Conservation (phyloP, 139 green algal species). For the Chlorella sorokiniana region DNA sequence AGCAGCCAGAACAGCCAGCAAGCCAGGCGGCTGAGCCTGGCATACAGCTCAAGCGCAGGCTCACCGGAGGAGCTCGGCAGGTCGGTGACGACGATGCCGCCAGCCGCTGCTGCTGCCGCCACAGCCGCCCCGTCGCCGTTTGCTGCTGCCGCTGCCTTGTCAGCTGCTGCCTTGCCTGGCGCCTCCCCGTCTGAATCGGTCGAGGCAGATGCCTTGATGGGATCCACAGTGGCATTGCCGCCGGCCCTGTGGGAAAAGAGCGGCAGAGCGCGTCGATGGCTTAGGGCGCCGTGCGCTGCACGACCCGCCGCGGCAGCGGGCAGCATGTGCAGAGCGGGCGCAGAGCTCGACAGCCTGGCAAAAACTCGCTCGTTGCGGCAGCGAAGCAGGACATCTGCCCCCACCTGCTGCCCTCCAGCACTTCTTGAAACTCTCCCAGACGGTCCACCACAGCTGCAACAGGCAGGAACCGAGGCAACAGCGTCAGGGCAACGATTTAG, state of each 20-base stretch:
- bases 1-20: neutral
- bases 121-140: neutral
- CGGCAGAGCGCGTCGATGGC: too few relatives aligned
- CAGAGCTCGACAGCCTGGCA: neutral
- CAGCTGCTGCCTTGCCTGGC: too few relatives aligned
- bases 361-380: neutral
- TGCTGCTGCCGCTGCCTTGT: neutral
- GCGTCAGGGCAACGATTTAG: neutral
- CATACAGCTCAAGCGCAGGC: neutral
- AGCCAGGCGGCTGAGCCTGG: neutral
- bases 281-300: too few relatives aligned
- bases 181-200: neutral
- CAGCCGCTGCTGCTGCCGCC: neutral
- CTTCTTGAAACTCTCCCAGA: constrained; percentile 84
- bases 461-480: neutral
- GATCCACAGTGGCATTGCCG: constrained; percentile 10
- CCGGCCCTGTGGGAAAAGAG: neutral
- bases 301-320: too few relatives aligned
- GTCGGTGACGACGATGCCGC: constrained; percentile 8
- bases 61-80: constrained; percentile 7
- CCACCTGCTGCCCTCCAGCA: constrained; percentile 51
- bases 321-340: neutral
- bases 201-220: neutral
- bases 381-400: neutral
- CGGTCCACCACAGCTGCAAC: constrained; percentile 79